phyloP scores from a whole-genome alignment of 176 grass and related monocot species.

The sorghum (Sorghum bicolor) region Sorghum_bicolor_NCBIv3 NC_012874.2:966001-966500 shows the following conservation, averaged over 20 bases:
- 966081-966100: background rate
- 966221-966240: background rate
- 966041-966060: background rate
- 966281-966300: background rate
- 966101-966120: background rate
- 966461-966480: background rate
- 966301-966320: background rate
- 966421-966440: background rate
- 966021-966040: background rate
- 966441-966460: background rate
- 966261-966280: background rate
- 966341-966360: background rate
- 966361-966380: background rate
- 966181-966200: background rate
- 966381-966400: background rate
- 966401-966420: background rate
- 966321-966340: background rate
- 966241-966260: background rate
- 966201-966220: background rate
- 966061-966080: background rate
- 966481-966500: background rate
- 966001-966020: background rate
- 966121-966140: background rate
- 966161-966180: background rate
- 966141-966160: background rate